Conservation (phyloP, 2,329 filamentous ascomycete species). For the Onygena corvina region DNA sequence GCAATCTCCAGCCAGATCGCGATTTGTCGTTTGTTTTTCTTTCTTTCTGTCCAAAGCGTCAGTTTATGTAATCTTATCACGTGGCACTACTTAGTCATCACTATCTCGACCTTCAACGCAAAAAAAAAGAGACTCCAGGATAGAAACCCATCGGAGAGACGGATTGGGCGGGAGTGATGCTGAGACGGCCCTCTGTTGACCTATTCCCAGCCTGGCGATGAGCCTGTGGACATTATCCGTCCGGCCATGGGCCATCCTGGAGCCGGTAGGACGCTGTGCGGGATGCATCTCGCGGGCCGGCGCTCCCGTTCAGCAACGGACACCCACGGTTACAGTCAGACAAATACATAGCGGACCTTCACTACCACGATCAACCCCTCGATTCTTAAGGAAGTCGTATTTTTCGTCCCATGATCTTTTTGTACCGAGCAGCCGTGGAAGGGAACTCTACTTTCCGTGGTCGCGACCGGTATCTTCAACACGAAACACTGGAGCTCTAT, state of each 20-base stretch:
- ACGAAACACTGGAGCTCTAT: conserved; percentile 17
- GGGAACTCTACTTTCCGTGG: conserved; percentile 19
- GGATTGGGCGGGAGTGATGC: not conserved
- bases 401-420: conserved; percentile 27
- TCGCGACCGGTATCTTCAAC: conserved; percentile 18
- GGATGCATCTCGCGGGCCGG: conserved; percentile 24
- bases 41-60: too few species aligned
- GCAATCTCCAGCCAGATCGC: too few species aligned
- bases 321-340: conserved; percentile 23
- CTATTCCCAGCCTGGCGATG: conserved; percentile 18
- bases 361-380: conserved; percentile 20
- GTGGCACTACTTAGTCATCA: too few species aligned
- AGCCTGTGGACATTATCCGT: conserved; percentile 28
- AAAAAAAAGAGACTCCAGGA: not conserved
- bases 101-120: too few species aligned
- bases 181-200: conserved; percentile 16
- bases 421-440: conserved; percentile 16
- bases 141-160: not conserved
- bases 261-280: conserved; percentile 24
- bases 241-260: conserved; percentile 24
- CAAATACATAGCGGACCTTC: conserved; percentile 23
- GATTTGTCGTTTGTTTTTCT: too few species aligned
- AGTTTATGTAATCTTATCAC: too few species aligned
- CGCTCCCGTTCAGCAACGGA: conserved; percentile 20
- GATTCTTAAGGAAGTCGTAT: conserved; percentile 28